These are phyloP conservation scores for Schoenoplectus triqueter DNA, from an alignment of 202 grass and related monocot species.

Conservation along the genomic window DNA sequence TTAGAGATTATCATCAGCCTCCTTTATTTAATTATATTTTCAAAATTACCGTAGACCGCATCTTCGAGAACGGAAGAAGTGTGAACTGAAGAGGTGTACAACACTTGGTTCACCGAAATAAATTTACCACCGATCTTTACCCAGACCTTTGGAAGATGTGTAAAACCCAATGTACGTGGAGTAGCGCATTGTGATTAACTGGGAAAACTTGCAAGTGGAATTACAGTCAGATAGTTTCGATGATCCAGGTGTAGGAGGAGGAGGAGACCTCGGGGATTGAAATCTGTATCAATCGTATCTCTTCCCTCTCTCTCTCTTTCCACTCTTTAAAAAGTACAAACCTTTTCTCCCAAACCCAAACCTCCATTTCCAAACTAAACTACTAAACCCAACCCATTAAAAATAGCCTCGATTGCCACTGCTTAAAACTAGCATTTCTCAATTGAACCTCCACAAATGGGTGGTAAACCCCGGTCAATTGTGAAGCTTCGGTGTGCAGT, in stretches of 20 bases:
- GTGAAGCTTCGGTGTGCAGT: conserved; percentile 55
- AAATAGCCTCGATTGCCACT: neutral
- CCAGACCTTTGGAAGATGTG: neutral
- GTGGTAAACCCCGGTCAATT: neutral
- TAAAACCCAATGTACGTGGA: neutral
- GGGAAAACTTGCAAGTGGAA: neutral
- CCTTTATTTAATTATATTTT: neutral
- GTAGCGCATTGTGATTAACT: neutral
- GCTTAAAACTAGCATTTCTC: neutral
- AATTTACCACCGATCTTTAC: neutral
- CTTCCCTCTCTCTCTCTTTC: conserved; percentile 10
- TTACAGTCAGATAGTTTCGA: neutral
- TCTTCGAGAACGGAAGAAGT: neutral
- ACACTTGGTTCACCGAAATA: neutral
- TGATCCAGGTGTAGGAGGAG: neutral
- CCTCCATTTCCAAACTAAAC: conserved; percentile 35
- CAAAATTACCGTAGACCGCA: neutral
- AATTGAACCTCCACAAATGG: conserved; percentile 11
- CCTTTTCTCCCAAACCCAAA: neutral
- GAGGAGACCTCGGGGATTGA: neutral
- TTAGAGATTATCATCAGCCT: no score
- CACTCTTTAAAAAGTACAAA: neutral
- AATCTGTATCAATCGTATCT: neutral
- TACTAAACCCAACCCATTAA: neutral
- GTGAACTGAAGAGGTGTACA: neutral